Base-by-base conservation (phyloP, 148 eudicot genomes). In the Oxyria digyna region DNA sequence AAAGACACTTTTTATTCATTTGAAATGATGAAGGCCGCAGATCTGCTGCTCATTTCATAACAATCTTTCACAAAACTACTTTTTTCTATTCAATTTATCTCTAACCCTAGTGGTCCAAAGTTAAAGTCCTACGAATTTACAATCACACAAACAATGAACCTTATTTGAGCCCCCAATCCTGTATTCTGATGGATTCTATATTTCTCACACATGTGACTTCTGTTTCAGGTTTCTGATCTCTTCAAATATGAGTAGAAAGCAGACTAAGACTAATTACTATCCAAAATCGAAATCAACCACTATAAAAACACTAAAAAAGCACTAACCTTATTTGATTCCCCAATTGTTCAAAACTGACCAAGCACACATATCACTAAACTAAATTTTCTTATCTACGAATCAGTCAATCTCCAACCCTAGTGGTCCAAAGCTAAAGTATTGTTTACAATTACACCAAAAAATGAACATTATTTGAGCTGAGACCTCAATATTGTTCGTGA, bases 101-200 rank as follows among this genome's bases (percentile, higher is more conserved):
- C 38, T 29, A 59, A 15, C 10, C 37, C 38, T 59, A 59, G 65
- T 59, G 38, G 65, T 59, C 65, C 65, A 59, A 59, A 13, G 38
- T 14, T 29, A 35, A 55, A 31, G 29, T 15, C 27, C 65, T 59
- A n/a, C n/a, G n/a, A n/a, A 2, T 46, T 15, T 59, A 59, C 31
- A 59, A 59, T 31, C 31, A 59, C 15, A 59, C 20, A 9, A 6
- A 59, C 13, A 6, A 29, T 29, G 31, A n/a, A 13, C 65, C n/a
- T 59, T 59, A 1, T 14, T 29, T 59, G 18, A 59, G 65, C 65
- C 65, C 65, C 31, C 18, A 59, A 14, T 59, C 38, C 65, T 31
- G 37, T 59, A n/a, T 59, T 15, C 0, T 27, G 38, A 59, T 59
- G 62, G 8, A 54, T 54, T 9, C 10, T 54, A 27, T 12, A 46